phyloP scores from a whole-genome alignment of 768 basidiomycete genomes.

The Mycena kentingensis region DNA sequence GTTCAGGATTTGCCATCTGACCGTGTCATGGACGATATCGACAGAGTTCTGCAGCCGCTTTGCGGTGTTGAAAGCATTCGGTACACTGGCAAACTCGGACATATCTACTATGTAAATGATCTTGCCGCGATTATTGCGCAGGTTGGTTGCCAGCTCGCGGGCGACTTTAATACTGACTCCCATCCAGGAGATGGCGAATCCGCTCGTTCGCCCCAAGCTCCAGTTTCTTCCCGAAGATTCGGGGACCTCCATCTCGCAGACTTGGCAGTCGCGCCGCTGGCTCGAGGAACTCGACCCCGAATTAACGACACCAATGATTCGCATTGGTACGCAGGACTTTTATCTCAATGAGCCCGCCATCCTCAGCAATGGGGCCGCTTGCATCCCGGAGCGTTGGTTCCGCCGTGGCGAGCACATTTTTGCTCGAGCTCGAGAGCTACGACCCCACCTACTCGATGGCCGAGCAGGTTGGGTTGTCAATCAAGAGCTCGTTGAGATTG shows the following conservation, averaged over 20 bases:
- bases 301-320: conserved; percentile 31
- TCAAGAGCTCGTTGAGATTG: conserved; percentile 7
- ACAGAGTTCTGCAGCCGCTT: conserved; percentile 23
- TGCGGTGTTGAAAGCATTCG: conserved; percentile 31
- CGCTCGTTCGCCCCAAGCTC: conserved; percentile 32
- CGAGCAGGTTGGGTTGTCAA: conserved; percentile 23
- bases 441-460: neutral
- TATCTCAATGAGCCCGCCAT: conserved; percentile 33
- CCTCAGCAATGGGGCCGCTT: conserved; percentile 12
- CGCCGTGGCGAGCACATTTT: conserved; percentile 1
- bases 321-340: conserved; percentile 26
- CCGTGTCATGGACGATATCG: conserved; percentile 17
- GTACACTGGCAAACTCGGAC: conserved; percentile 34
- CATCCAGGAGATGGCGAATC: conserved; percentile 42
- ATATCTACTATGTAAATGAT: conserved; percentile 35
- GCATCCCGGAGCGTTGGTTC: conserved; percentile 33
- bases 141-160: conserved; percentile 18
- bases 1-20: conserved; percentile 28
- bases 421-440: conserved; percentile 26
- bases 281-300: conserved; percentile 26
- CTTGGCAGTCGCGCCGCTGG: conserved; percentile 31
- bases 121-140: conserved; percentile 35
- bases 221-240: conserved; percentile 38
- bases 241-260: conserved; percentile 23
- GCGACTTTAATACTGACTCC: neutral